Conservation (phyloP, 2,329 filamentous ascomycete species). For the Alternaria sp. region DNA sequence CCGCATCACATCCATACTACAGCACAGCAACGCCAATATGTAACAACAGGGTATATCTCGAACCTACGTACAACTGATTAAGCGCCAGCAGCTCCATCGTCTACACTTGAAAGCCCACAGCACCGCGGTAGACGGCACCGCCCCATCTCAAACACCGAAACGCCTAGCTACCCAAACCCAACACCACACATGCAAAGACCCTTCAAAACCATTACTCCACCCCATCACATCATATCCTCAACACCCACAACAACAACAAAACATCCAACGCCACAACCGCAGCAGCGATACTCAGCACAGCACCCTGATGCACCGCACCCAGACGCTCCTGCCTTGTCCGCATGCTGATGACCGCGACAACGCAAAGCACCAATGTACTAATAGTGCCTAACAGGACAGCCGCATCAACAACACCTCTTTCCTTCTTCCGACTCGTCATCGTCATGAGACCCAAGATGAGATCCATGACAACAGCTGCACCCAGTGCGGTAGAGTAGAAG, state of each 20-base stretch:
- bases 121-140: background rate
- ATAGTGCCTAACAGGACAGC: conserved; percentile 74
- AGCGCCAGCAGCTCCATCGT: background rate
- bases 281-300: conserved; percentile 32
- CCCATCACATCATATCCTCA: conserved; percentile 19
- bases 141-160: background rate
- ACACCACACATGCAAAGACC: background rate
- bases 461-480: conserved; percentile 67
- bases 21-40: background rate
- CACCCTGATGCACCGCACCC: conserved; percentile 41
- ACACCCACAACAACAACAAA: conserved; percentile 39
- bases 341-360: conserved; percentile 42
- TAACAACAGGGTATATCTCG: background rate
- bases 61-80: background rate
- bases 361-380: conserved; percentile 60
- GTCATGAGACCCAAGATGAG: conserved; percentile 70
- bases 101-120: background rate
- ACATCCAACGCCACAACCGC: conserved; percentile 38
- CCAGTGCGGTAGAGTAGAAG: conserved; percentile 59
- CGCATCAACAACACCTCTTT: conserved; percentile 74
- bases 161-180: background rate
- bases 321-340: conserved; percentile 35
- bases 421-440: conserved; percentile 69
- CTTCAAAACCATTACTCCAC: background rate
- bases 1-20: background rate